Evolutionary conservation across 257 asterid species (phyloP).

Genomic region (Petunia axillaris): DNA sequence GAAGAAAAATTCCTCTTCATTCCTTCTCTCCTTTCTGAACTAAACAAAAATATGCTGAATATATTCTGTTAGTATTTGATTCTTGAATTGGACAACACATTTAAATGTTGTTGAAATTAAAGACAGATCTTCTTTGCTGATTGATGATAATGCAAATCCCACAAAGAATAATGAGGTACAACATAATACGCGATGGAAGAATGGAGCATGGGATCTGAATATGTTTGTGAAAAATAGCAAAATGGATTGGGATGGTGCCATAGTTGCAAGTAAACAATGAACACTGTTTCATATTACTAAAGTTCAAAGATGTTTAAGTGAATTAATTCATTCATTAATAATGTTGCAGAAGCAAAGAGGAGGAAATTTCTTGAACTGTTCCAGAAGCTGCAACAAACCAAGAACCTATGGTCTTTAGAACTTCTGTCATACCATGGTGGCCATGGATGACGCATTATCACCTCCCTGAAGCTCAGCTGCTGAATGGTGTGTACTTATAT

Average conservation of each 20-base stretch:
- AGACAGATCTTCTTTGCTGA: slow-evolving; percentile 23
- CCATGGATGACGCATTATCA: slow-evolving; percentile 71
- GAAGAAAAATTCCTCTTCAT: neutral
- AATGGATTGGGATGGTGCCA: slow-evolving; percentile 75
- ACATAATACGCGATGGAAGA: slow-evolving; percentile 49
- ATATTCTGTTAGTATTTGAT: neutral
- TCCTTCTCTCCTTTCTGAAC: neutral
- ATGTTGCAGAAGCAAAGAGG: slow-evolving; percentile 59
- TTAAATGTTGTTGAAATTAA: slow-evolving; percentile 32
- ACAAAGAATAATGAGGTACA: slow-evolving; percentile 26
- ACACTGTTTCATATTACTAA: neutral
- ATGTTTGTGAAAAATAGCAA: slow-evolving; percentile 64
- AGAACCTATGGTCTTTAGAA: slow-evolving; percentile 61
- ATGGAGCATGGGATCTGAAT: slow-evolving; percentile 78
- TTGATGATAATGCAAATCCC: slow-evolving; percentile 20
- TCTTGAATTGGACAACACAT: neutral
- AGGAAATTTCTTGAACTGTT: slow-evolving; percentile 57
- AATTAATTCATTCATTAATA: slow-evolving; percentile 1
- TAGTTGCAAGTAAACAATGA: slow-evolving; percentile 54
- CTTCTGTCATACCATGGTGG: slow-evolving; percentile 76
- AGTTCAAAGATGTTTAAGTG: neutral
- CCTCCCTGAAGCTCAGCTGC: slow-evolving; percentile 69
- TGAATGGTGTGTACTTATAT: slow-evolving; percentile 46
- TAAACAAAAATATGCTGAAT: neutral
- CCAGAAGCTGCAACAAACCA: slow-evolving; percentile 69